Evolutionary conservation across 164 flowering plant genomes (phyloP), one percentile per base, ranked within the genome.

Genomic region (Macadamia integrifolia): DNA sequence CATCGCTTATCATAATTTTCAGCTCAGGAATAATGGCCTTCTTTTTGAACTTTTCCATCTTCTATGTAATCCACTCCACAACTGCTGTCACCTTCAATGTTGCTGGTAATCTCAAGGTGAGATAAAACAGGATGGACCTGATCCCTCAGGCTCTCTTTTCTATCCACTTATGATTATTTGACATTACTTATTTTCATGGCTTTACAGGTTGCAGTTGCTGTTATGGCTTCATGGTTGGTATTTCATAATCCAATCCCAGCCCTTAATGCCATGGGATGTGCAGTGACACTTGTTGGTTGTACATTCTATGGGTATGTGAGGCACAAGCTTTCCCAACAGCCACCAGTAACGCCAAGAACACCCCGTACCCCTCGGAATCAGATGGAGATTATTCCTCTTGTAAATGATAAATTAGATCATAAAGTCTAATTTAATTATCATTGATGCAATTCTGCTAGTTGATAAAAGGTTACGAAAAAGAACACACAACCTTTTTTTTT

Each of bases 71-170:
- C 66, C 98, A 94, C 66, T 94, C 98, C 43, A 94, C 98, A 28
- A 90, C 95, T 63, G 98, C 98, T 1, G 98, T 90, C 66, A 94
- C 98, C 15, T 94, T 94, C 71, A 94, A 94, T 68, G 98, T 91
- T 69, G 98, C 97, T 58, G 98, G 98, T 78, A 94, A 94, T 77
- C 88, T 92, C n/a, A 94, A 94, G 97, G 98, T 94, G 73, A 83
- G 82, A 43, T 60, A 10, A 49, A 60, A 50, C 18, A 35, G 29
- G 42, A 13, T 48, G 13, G 67, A 65, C 55, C 6, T 18, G 44
- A 29, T 31, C 60, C 11, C 15, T 60, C 40, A 6, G 1, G 57
- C 43, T 29, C 42, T 43, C 44, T 9, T 60, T 32, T 68, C 9
- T 40, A 15, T 13, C 46, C 3, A 1, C 23, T 18, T 46, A 11